Evolutionary conservation across 352 stramenopile species (phyloP).

Genomic region (Phytophthora palmivora): DNA sequence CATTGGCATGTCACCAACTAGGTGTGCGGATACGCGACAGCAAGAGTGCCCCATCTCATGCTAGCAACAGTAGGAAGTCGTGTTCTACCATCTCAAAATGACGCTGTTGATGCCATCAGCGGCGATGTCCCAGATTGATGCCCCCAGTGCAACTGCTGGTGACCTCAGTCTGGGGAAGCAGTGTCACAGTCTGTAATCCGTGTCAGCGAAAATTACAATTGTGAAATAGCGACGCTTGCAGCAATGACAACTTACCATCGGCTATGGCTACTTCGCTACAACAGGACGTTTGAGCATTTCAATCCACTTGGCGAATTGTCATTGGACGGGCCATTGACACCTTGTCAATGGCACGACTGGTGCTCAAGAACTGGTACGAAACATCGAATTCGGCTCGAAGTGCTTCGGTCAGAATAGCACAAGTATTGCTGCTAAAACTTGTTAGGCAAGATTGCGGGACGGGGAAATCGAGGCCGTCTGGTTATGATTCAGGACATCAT

Average conservation of each 20-base stretch:
- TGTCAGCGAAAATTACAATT: background rate
- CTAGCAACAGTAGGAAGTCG: background rate
- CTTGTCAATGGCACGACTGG: conserved; percentile 18
- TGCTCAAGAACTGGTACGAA: conserved; percentile 7
- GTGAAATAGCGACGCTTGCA: too few species aligned
- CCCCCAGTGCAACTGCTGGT: background rate
- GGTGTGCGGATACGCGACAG: background rate
- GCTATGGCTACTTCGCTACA: too few species aligned
- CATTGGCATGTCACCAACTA: too few species aligned
- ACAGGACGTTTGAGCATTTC: conserved; percentile 23
- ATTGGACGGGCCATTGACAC: conserved; percentile 24
- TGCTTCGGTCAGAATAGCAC: background rate
- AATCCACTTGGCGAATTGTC: conserved; percentile 29
- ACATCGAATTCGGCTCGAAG: background rate
- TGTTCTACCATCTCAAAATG: background rate
- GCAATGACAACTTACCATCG: too few species aligned
- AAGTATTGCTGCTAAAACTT: background rate
- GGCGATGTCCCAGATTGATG: background rate
- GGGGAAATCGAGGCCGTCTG: background rate
- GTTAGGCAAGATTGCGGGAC: conserved; percentile 18
- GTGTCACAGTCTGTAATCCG: background rate
- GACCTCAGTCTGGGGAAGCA: too few species aligned
- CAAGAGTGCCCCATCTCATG: background rate
- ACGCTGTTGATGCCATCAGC: background rate
- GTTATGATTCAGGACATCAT: conserved; percentile 1